Conservation (phyloP, 352 stramenopile genomes). For the Globisporangium cylindrosporum region DNA sequence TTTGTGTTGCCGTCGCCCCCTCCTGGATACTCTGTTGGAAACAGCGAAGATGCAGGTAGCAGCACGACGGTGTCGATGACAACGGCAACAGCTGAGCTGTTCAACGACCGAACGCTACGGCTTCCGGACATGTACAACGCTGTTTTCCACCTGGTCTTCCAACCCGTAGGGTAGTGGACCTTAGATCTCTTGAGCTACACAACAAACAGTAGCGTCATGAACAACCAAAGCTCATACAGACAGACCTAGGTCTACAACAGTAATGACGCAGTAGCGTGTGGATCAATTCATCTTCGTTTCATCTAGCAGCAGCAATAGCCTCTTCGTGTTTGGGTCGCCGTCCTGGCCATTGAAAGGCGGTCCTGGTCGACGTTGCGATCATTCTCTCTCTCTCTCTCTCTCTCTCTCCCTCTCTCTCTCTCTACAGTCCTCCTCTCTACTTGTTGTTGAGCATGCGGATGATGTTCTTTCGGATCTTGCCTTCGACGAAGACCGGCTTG, state of each 20-base stretch:
- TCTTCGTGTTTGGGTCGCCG: not conserved
- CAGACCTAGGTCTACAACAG: not conserved
- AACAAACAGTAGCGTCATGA: not conserved
- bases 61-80: not conserved
- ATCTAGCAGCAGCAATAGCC: not conserved
- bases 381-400: not conserved
- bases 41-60: not conserved
- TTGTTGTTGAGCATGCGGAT: slow-evolving; percentile 62
- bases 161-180: not conserved
- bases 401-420: not conserved
- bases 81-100: not conserved
- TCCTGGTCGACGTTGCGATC: not conserved
- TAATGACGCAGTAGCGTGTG: not conserved
- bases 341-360: not conserved
- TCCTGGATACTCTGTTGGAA: not conserved
- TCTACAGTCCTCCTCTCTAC: slow-evolving; percentile 1
- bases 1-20: slow-evolving; percentile 1
- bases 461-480: slow-evolving; percentile 84
- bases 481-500: slow-evolving; percentile 65
- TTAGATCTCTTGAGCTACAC: not conserved
- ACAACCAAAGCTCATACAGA: too few relatives aligned
- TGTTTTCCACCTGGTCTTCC: slow-evolving; percentile 14
- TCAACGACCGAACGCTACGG: slow-evolving; percentile 8
- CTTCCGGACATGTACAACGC: slow-evolving; percentile 6
- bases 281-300: slow-evolving; percentile 1